phyloP scores from a whole-genome alignment of 1,284 basidiomycete species.

The Dichomitus squalens region DNA sequence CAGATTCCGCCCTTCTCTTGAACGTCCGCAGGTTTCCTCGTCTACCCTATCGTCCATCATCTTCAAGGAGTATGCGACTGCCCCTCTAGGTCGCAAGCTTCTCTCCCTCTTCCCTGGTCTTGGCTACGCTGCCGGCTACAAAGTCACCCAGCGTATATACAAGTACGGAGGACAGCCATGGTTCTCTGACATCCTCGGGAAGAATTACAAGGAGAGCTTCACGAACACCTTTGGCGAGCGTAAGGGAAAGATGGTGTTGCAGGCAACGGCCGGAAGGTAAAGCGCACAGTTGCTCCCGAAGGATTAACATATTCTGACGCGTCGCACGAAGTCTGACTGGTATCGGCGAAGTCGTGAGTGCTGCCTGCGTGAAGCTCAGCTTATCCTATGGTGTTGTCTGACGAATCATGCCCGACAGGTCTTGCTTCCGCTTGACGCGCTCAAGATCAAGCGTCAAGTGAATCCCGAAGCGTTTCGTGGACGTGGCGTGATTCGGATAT shows the following conservation, averaged over 20 bases:
- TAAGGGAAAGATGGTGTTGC: constrained; percentile 95
- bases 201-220: constrained; percentile 78
- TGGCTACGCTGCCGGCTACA: constrained; percentile 98
- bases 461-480: constrained; percentile 96
- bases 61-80: constrained; percentile 84
- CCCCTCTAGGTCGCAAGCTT: constrained; percentile 73
- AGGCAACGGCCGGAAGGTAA: constrained; percentile 91
- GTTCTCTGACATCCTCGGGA: constrained; percentile 91
- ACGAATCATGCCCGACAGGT: constrained; percentile 47
- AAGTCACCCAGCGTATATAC: constrained; percentile 91
- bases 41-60: constrained; percentile 74
- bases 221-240: constrained; percentile 91
- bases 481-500: constrained; percentile 87
- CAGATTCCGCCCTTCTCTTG: not conserved
- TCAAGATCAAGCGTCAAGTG: constrained; percentile 99
- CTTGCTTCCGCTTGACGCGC: constrained; percentile 90
- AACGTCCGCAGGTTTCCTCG: constrained; percentile 56
- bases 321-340: constrained; percentile 73
- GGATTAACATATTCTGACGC: not conserved
- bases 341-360: constrained; percentile 92
- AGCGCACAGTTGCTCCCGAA: constrained; percentile 23
- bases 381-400: constrained; percentile 1
- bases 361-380: not conserved
- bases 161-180: constrained; percentile 99
- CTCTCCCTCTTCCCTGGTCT: constrained; percentile 96